Base-by-base conservation (phyloP, 208 protist genomes). In the Endotrypanum monterogeii region DNA sequence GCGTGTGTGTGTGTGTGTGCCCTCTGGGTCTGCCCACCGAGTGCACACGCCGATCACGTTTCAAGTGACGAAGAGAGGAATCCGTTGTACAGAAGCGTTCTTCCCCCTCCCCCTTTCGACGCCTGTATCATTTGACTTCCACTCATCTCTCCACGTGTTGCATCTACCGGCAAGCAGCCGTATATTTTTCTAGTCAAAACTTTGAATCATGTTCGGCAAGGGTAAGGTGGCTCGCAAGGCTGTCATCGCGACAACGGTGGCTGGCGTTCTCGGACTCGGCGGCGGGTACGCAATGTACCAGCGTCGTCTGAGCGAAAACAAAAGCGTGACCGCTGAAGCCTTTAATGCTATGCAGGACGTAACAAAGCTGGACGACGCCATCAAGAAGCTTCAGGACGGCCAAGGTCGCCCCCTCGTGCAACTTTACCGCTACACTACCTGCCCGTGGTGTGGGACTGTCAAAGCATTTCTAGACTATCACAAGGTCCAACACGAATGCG, bases 401-500 rank as follows among this genome's bases (percentile, higher is more conserved):
- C 82, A 80, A 52, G 81, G 88, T 30, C 71, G 74, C 63, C 82
- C 83, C 16, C 78, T 84, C 28, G 79, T 78, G 6, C 82, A 88
- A 67, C 63, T 97, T 18, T 97, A 86, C 80, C 87, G 92, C 48
- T 97, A 97, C 80, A 92, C 92, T 14, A 96, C 94, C 2, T 97
- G 94, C 81, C 94, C 94, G n/a, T 97, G 91, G 82, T 97, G 92
- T 62, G 91, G 89, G 54, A 96, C 90, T 2, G 88, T 94, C 37
- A 95, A 96, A 83, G 90, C 91, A 20, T 92, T 97, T 68, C 74
- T 98, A 6, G 92, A 96, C 82, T 93, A 88, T 80, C 70, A 88
- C 74, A 78, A 92, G 28, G 85, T 98, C 48, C 79, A 79, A 16
- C 83, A 97, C 78, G 79, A 86, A 20, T 92, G 85, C 32, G 85